Percentiles rank a stretch among this genome's conserved stretches.
phyloP scores from a whole-genome alignment of 805 yeast genomes.

The Blastobotrys robertii region DNA sequence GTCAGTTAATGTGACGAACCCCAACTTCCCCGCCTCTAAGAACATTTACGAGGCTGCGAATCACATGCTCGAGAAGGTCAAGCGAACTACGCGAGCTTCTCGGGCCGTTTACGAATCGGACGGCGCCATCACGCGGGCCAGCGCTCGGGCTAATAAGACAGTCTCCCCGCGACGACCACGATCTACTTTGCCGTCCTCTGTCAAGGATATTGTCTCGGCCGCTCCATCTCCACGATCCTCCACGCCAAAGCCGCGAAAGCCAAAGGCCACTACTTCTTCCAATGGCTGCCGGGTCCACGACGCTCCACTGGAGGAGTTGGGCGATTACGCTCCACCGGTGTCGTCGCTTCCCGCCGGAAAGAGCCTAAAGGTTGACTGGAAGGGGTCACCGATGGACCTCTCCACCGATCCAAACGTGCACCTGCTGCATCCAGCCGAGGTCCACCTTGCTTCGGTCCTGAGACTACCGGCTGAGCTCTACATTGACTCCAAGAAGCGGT shows the following conservation, averaged over 20 bases:
- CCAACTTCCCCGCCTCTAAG: too few species aligned
- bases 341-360: conserved; percentile 55
- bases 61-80: too few species aligned
- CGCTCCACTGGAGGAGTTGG: conserved; percentile 34
- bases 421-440: conserved; percentile 86
- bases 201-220: neutral
- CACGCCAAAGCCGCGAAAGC: conserved; percentile 26
- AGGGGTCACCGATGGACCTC: conserved; percentile 94
- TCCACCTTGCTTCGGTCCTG: conserved; percentile 73
- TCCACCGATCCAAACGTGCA: conserved; percentile 61
- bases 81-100: too few species aligned
- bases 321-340: conserved; percentile 74
- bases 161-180: conserved; percentile 4
- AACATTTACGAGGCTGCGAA: too few species aligned
- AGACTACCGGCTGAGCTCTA: conserved; percentile 83
- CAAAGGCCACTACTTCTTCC: conserved; percentile 36
- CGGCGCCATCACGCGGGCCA: neutral
- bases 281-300: conserved; percentile 29
- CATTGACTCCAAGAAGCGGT: conserved; percentile 64
- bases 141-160: neutral
- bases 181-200: neutral
- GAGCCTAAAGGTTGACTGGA: conserved; percentile 89
- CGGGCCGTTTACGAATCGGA: neutral
- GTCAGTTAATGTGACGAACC: too few species aligned
- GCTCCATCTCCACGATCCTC: conserved; percentile 7